Evolutionary conservation across 176 grass and related monocot genomes (phyloP).

Genomic region (Lolium rigidum): DNA sequence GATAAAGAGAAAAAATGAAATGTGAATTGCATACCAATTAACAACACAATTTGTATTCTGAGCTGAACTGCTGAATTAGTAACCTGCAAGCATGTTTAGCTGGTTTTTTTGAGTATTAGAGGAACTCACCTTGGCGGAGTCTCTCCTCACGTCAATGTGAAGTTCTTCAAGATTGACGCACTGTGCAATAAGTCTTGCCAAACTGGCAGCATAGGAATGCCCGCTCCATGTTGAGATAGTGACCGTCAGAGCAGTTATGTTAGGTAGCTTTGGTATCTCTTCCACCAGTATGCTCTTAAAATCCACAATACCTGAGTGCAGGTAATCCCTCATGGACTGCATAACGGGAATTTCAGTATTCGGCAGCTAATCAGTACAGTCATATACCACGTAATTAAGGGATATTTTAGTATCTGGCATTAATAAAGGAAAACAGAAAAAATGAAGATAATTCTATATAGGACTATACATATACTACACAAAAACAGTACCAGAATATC

Average conservation of each 20-base stretch:
- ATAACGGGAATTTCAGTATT: not conserved
- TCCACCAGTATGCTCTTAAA: not conserved
- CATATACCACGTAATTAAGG: not conserved
- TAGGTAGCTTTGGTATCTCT: not conserved
- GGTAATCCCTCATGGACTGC: not conserved
- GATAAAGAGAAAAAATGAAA: not conserved
- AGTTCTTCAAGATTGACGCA: conserved; percentile 16
- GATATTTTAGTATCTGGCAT: not conserved
- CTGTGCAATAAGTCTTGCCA: conserved; percentile 3
- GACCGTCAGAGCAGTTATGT: not conserved
- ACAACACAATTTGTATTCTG: too few species aligned
- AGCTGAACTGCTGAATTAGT: not conserved
- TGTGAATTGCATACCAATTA: not conserved
- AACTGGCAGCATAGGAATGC: conserved; percentile 22
- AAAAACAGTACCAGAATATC: not conserved
- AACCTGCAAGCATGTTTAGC: not conserved
- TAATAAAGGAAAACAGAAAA: not conserved
- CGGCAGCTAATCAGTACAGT: not conserved
- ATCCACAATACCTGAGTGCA: not conserved
- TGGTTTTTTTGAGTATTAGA: not conserved
- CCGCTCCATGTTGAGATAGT: not conserved
- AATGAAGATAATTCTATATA: too few species aligned
- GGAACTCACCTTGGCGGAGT: not conserved
- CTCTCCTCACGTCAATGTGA: not conserved
- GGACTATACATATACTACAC: not conserved